Base-by-base conservation (phyloP, 352 stramenopile genomes). In the Globisporangium cederbergense region DNA sequence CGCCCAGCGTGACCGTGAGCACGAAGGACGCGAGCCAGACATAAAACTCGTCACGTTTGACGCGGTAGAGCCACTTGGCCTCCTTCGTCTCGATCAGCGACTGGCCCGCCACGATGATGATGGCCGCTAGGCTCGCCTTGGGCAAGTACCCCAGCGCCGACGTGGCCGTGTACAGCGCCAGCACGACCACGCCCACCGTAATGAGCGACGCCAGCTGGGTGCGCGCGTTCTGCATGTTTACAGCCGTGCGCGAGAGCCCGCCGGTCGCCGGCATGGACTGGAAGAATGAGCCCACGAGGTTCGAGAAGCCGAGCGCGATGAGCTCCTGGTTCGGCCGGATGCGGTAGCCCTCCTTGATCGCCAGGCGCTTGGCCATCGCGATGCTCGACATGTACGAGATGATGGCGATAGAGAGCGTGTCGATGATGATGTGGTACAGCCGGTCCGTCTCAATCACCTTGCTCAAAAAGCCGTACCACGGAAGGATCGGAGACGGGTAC, bases 351-450 rank as follows among this genome's bases (percentile, higher is more conserved):
- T 93, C 84, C 45, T 89, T 88, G 60, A 83, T 79, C 8, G 90
- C 89, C 4, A 97, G 66, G 5, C 80, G 77, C 66, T 97, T 96
- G 34, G 83, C 84, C 74, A 98, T 95, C 3, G 87, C 85, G 72
- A 97, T 88, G 50, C 81, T 93, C 52, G 94, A 85, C 81, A 97
- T 95, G 79, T 95, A 97, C n/a, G 81, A 83, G 22, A 98, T 83
- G 70, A 97, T 77, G 8, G 74, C 75, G 65, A 96, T 96, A 32
- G 76, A 80, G 4, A 96, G 62, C 34, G 86, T 82, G 43, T 90
- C 70, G 52, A 90, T 68, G 43, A 90, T 73, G 46, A 97, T 76
- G 49, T 86, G 66, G 22, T 72, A 74, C 47, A 91, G 65, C 2
- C 74, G 68, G 65, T 85, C 73, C 5, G 77, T 64, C 25, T 84